A percentile compares a stretch with the other conserved stretches of the same genome.
Evolutionary conservation across 768 basidiomycete species (phyloP).

Genomic region (Boletales sp.): DNA sequence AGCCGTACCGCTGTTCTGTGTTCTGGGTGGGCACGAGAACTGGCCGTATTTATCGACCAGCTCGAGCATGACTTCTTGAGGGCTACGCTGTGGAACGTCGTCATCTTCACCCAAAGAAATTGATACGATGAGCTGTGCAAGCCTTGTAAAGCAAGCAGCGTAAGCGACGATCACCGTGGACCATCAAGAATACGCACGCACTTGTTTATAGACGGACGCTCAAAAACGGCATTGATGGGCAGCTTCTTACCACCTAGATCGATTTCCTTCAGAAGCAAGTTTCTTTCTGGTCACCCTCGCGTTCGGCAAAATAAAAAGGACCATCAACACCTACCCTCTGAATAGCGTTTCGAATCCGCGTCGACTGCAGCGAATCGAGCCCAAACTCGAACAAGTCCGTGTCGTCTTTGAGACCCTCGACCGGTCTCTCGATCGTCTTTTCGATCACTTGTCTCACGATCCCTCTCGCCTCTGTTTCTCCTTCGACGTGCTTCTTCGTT

Average conservation of each 20-base stretch:
- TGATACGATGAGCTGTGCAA: constrained; percentile 40
- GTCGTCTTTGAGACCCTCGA: constrained; percentile 19
- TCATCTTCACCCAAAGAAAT: constrained; percentile 30
- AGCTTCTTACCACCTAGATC: constrained; percentile 20
- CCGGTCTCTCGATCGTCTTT: constrained; percentile 19
- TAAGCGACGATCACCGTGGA: neutral
- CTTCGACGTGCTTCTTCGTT: constrained; percentile 11
- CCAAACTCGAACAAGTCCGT: constrained; percentile 47
- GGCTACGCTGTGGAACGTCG: constrained; percentile 15
- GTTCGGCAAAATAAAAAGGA: constrained; percentile 25
- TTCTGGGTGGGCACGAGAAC: constrained; percentile 3
- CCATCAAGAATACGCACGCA: constrained; percentile 10
- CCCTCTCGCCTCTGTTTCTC: constrained; percentile 9
- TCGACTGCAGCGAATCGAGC: constrained; percentile 52
- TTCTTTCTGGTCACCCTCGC: constrained; percentile 1
- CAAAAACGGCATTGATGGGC: constrained; percentile 41
- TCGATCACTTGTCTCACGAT: constrained; percentile 14
- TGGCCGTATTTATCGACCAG: constrained; percentile 43
- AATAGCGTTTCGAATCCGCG: constrained; percentile 46
- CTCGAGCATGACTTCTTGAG: constrained; percentile 40
- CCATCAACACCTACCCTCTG: constrained; percentile 35
- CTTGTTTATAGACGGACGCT: constrained; percentile 43
- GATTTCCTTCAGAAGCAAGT: constrained; percentile 8
- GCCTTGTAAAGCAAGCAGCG: constrained; percentile 15
- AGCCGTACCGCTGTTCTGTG: neutral